Percentiles rank a stretch among this genome's conserved stretches.
Evolutionary conservation across 2,329 filamentous ascomycete genomes (phyloP).

Genomic region (Talaromyces sp.): DNA sequence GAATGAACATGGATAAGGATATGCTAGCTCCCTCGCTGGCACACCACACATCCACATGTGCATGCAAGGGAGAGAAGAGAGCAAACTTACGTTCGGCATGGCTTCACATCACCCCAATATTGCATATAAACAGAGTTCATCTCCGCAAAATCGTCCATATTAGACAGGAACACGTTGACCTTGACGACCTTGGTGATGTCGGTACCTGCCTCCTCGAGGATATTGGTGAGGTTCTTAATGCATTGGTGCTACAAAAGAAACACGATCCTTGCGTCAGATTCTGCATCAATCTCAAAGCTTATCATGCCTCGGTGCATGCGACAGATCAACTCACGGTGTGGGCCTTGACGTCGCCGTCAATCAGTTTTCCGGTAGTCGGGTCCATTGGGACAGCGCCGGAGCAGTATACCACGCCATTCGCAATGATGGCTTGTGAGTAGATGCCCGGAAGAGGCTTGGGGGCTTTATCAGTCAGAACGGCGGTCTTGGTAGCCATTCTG

Average conservation of each 20-base stretch:
- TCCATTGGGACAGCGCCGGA: slow-evolving; percentile 65
- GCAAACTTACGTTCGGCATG: slow-evolving; percentile 43
- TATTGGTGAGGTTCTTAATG: slow-evolving; percentile 58
- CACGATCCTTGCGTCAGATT: neutral
- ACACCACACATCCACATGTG: too few species aligned
- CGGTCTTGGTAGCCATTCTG: slow-evolving; percentile 42
- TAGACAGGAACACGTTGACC: slow-evolving; percentile 66
- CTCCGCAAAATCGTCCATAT: slow-evolving; percentile 68
- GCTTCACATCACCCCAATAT: slow-evolving; percentile 67
- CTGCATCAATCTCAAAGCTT: neutral
- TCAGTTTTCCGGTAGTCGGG: slow-evolving; percentile 56
- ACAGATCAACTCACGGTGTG: slow-evolving; percentile 46
- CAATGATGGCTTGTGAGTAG: slow-evolving; percentile 63
- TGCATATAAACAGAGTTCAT: slow-evolving; percentile 69
- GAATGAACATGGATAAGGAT: neutral
- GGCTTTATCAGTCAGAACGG: slow-evolving; percentile 52
- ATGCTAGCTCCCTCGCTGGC: neutral
- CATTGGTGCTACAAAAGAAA: slow-evolving; percentile 48
- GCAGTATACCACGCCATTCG: slow-evolving; percentile 71
- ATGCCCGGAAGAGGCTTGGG: slow-evolving; percentile 56
- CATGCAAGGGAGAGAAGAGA: too few species aligned
- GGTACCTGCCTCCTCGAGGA: slow-evolving; percentile 64
- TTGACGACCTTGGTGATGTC: slow-evolving; percentile 65
- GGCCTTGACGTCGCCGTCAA: slow-evolving; percentile 61
- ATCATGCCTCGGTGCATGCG: neutral